phyloP scores from a whole-genome alignment of 2,329 filamentous ascomycete genomes.

The Phialemoniopsis sp. region DNA sequence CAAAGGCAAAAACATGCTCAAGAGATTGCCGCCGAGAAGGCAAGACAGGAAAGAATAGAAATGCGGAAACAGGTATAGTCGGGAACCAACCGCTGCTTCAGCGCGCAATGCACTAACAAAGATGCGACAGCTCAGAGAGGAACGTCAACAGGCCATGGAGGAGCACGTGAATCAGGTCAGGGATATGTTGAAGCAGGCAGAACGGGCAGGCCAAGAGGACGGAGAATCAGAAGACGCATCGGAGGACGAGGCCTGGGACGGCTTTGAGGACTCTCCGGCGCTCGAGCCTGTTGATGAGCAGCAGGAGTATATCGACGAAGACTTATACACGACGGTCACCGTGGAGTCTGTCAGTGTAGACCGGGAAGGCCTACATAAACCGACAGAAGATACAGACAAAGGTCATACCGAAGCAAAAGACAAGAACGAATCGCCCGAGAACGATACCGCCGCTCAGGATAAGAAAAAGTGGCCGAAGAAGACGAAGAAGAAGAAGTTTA shows the following conservation, averaged over 20 bases:
- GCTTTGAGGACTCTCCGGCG: slow-evolving; percentile 50
- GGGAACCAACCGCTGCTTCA: neutral
- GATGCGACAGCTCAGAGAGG: slow-evolving; percentile 67
- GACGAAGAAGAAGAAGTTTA: slow-evolving; percentile 88
- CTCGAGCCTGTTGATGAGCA: slow-evolving; percentile 66
- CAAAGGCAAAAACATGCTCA: slow-evolving; percentile 82
- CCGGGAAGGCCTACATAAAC: slow-evolving; percentile 65
- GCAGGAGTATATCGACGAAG: slow-evolving; percentile 94
- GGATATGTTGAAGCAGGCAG: slow-evolving; percentile 60
- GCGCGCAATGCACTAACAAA: slow-evolving; percentile 3
- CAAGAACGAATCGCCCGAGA: slow-evolving; percentile 8
- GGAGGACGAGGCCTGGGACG: slow-evolving; percentile 56
- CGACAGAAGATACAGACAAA: slow-evolving; percentile 29
- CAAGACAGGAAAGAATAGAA: slow-evolving; percentile 70
- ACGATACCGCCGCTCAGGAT: neutral
- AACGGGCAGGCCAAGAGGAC: slow-evolving; percentile 35
- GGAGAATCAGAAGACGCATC: neutral
- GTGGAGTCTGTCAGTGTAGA: slow-evolving; percentile 84
- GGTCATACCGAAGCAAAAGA: slow-evolving; percentile 38
- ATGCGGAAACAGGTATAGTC: slow-evolving; percentile 64
- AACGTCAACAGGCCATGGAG: slow-evolving; percentile 76
- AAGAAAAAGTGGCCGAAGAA: slow-evolving; percentile 59
- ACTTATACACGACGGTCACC: slow-evolving; percentile 91
- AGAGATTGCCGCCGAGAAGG: slow-evolving; percentile 73
- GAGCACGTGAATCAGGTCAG: slow-evolving; percentile 77